Evolutionary conservation across 371 early-diverging fungal species (phyloP), one percentile per base, ranked within the genome.

Genomic region (Saksenaea vasiformis): DNA sequence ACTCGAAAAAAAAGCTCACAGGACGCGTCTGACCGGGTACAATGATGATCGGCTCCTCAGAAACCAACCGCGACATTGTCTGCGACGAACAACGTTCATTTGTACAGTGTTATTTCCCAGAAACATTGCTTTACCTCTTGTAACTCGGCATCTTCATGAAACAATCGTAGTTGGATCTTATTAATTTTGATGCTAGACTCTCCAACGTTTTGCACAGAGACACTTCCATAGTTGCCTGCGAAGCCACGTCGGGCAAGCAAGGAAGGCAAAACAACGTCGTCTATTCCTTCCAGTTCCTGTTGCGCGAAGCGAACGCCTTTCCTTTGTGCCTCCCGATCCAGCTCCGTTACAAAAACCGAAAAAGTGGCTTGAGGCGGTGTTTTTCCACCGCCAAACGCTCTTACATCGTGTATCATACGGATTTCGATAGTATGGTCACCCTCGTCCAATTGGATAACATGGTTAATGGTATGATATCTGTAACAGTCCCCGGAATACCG

Each of bases 391-490:
- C 90, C 89, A 74, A 85, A 87, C 9, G 87, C 69, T 1, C 91
- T 80, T 1, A 89, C 83, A 62, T 91, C 91, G 75, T 87, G 82
- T 0, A 82, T 77, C 5, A 85, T 70, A 37, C 84, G 78, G 3
- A 90, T 78, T 41, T 80, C 79, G 1, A 91, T 58, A 0, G 56
- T 68, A 60, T 91, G 87, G 2, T 41, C 53, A 1, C 87, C 88
- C 8, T 72, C 65, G 2, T 55, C 44, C 3, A 85, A 62, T 26
- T 68, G 43, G 7, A 82, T 47, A 0, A 77, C 63, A 63, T 85
- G 80, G 0, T 68, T 62, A 1, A 78, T 80, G 1, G 74, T 74
- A 2, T 66, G 66, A 28, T 82, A 79, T 28, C 65, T 63, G 36
- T 83, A 85, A 61, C 68, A 70, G 54, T 85, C 85, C 1, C 85